Conservation (phyloP, 2,329 filamentous ascomycete genomes). For the Aspergillus calidoustus region DNA sequence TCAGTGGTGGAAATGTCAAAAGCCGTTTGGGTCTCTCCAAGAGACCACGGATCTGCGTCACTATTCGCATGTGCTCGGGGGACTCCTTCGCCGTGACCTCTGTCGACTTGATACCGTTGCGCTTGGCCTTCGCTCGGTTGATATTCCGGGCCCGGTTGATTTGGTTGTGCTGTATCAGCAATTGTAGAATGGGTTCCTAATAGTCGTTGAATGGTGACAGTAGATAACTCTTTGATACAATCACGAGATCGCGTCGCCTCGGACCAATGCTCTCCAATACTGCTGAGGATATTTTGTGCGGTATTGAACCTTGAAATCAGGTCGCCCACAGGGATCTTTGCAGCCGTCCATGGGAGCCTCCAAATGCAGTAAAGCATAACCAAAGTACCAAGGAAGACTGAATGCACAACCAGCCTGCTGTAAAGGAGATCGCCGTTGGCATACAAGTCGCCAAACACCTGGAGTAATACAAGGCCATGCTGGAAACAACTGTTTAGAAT, state of each 20-base stretch:
- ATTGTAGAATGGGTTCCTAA: background rate
- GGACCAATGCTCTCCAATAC: slow-evolving; percentile 58
- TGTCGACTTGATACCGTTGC: background rate
- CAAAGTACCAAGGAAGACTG: slow-evolving; percentile 53
- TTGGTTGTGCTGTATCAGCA: background rate
- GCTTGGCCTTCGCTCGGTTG: background rate
- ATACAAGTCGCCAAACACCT: slow-evolving; percentile 51
- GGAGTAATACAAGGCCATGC: slow-evolving; percentile 49
- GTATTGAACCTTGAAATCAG: slow-evolving; percentile 50
- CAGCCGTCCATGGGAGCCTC: slow-evolving; percentile 49
- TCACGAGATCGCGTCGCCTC: slow-evolving; percentile 46
- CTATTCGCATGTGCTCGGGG: background rate
- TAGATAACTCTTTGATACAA: slow-evolving; percentile 36
- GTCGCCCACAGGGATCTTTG: slow-evolving; percentile 42
- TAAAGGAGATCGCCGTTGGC: slow-evolving; percentile 51
- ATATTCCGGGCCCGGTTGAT: background rate
- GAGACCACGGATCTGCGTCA: background rate
- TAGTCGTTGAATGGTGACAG: slow-evolving; percentile 32
- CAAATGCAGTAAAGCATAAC: slow-evolving; percentile 59
- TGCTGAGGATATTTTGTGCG: slow-evolving; percentile 54
- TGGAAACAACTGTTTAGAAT: slow-evolving; percentile 49
- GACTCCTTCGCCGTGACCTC: background rate
- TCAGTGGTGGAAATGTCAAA: slow-evolving; percentile 18
- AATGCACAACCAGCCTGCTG: slow-evolving; percentile 56
- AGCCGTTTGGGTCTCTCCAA: background rate